Evolutionary conservation across 2,329 filamentous ascomycete species (phyloP), one percentile per base, ranked within the genome.

Genomic region (Epicoccum nigrum): DNA sequence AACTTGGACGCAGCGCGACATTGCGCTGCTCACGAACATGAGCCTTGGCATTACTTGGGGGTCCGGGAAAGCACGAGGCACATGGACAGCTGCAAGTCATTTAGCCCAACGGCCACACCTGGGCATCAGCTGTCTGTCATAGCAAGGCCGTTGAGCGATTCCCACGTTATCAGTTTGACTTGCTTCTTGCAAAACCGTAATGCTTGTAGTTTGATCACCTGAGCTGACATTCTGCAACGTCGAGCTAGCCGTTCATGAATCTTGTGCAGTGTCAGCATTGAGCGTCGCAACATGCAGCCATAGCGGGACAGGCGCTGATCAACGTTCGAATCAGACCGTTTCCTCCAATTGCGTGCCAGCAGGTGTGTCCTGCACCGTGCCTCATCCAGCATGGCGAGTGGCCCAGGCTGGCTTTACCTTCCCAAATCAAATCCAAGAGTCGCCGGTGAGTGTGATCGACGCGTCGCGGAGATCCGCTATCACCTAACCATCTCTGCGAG

Each of bases 11-110:
- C 28, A 30, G 5, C 13, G 7, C 11, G 23, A 23, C 41, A 19
- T 12, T 37, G 8, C 21, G n/a, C 2, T 43, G 21, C n/a, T 42
- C 15, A 34, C 27, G 23, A 13, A 19, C 3, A 23, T 28, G 13
- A 11, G 9, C 27, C 49, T 47, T 47, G 43, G 39, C 43, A 23
- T n/a, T 23, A 19, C 6, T 25, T 25, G 23, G 17, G 7, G 16
- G 17, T 47, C 38, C 44, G 43, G 43, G 43, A 47, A 52, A 16
- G 25, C 16, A 23, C 13, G 28, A 17, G 9, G 4, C 8, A 27
- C n/a, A n/a, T n/a, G n/a, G 41, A 37, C 35, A 37, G 21, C 31
- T 38, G 38, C 49, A 46, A 31, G 49, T 38, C 49, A 46, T 43
- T 13, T 21, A 23, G 37, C 28, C 32, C 17, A 11, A 39, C 15